phyloP scores from a whole-genome alignment of 78 protist genomes.

The Dictyostelium intermedium region DNA sequence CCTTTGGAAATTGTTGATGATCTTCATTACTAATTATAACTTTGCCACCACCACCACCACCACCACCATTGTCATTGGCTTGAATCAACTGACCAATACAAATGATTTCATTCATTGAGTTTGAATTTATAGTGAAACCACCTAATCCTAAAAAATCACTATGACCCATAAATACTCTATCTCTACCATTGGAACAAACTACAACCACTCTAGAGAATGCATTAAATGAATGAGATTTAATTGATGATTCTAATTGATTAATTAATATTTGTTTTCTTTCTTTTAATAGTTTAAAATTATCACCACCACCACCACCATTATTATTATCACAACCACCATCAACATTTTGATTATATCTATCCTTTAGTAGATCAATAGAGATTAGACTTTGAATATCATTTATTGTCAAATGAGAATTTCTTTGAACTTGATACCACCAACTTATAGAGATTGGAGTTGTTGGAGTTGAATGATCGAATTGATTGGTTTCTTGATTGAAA shows the following conservation, averaged over 20 bases:
- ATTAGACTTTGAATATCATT: not conserved
- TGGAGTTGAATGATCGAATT: not conserved
- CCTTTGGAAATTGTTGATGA: not conserved
- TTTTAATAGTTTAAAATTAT: not conserved
- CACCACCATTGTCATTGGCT: no score
- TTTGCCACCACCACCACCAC: not conserved
- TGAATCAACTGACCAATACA: slow-evolving; percentile 13
- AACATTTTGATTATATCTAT: not conserved
- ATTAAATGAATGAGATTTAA: slow-evolving; percentile 4
- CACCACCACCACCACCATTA: not conserved
- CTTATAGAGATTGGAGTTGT: slow-evolving; percentile 1
- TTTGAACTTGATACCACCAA: not conserved
- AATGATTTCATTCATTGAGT: slow-evolving; percentile 25
- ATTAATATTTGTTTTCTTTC: not conserved
- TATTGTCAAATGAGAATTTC: not conserved
- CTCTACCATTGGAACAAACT: slow-evolving; percentile 55
- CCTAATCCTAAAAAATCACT: slow-evolving; percentile 64
- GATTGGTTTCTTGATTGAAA: not conserved
- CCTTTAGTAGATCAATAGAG: not conserved
- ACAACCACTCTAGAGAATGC: not conserved
- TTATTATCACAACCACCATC: not conserved
- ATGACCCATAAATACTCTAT: slow-evolving; percentile 80
- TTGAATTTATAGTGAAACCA: slow-evolving; percentile 64
- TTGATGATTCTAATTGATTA: not conserved
- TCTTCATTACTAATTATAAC: not conserved